Conservation (phyloP, 2,329 filamentous ascomycete genomes). For the Herpotrichia juniperi region DNA sequence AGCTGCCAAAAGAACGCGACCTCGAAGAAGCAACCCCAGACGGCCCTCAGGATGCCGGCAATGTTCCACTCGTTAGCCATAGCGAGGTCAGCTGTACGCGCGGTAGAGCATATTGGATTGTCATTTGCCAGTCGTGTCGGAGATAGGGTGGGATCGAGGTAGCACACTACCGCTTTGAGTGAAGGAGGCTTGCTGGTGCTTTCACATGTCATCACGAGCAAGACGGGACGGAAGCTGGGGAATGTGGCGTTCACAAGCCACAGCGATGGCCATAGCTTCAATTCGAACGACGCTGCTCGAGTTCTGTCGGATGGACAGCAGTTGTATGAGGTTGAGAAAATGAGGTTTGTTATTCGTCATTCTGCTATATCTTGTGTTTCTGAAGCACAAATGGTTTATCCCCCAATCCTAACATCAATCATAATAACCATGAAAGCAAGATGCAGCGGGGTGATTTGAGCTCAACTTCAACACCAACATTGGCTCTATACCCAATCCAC, state of each 20-base stretch:
- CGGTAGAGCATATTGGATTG: constrained; percentile 27
- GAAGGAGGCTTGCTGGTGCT: constrained; percentile 2
- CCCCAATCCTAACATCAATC: too few species aligned
- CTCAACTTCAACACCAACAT: background rate
- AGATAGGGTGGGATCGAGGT: constrained; percentile 23
- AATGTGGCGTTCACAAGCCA: background rate
- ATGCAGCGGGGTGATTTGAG: background rate
- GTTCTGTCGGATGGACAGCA: too few species aligned
- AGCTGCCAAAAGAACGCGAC: constrained; percentile 49
- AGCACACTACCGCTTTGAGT: constrained; percentile 8
- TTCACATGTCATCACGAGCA: constrained; percentile 15
- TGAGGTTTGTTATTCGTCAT: too few species aligned
- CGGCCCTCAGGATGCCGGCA: constrained; percentile 30
- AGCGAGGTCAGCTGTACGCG: constrained; percentile 21
- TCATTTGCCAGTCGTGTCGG: constrained; percentile 28
- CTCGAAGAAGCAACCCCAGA: constrained; percentile 42
- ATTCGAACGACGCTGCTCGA: too few species aligned
- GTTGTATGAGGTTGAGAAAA: too few species aligned
- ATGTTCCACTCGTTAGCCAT: constrained; percentile 24
- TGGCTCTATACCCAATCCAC: background rate
- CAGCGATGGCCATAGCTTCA: background rate
- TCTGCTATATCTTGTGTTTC: too few species aligned
- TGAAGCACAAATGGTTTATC: too few species aligned
- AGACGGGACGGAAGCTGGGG: background rate
- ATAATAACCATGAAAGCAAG: background rate